Conservation (phyloP, 345 rosid genomes). For the Populus deltoides region DNA sequence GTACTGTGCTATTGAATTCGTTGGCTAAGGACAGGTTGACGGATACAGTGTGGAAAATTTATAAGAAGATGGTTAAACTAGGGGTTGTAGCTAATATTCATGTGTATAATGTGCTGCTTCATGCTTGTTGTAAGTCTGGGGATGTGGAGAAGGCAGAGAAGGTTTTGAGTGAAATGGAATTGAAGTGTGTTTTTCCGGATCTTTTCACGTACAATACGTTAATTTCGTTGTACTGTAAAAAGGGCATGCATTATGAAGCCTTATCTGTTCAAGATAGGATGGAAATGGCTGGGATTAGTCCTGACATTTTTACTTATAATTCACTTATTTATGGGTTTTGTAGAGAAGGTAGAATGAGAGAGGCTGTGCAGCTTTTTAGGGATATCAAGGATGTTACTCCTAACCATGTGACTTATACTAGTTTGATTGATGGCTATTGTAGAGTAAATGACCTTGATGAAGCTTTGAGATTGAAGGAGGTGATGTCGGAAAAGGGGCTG, state of each 20-base stretch:
- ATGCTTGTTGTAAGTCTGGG: conserved; percentile 80
- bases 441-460: conserved; percentile 68
- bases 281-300: conserved; percentile 61
- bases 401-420: conserved; percentile 72
- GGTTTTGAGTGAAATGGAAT: conserved; percentile 76
- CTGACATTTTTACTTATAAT: conserved; percentile 78
- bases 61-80: conserved; percentile 70
- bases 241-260: conserved; percentile 92
- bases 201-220: conserved; percentile 69
- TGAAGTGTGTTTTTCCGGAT: conserved; percentile 56
- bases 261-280: conserved; percentile 78
- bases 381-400: conserved; percentile 62
- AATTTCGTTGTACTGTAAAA: conserved; percentile 73
- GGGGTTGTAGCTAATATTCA: conserved; percentile 73
- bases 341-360: conserved; percentile 95
- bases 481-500: conserved; percentile 71
- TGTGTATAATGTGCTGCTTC: conserved; percentile 77
- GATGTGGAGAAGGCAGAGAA: conserved; percentile 69
- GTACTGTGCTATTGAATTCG: conserved; percentile 72
- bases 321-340: conserved; percentile 69
- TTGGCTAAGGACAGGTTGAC: conserved; percentile 66
- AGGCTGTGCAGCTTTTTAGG: conserved; percentile 64
- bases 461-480: conserved; percentile 65
- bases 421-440: conserved; percentile 88
- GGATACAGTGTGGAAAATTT: conserved; percentile 71